Percentiles rank a stretch among this genome's conserved stretches.
Evolutionary conservation across 331 rosid species (phyloP).

Genomic region (Acacia concinna): DNA sequence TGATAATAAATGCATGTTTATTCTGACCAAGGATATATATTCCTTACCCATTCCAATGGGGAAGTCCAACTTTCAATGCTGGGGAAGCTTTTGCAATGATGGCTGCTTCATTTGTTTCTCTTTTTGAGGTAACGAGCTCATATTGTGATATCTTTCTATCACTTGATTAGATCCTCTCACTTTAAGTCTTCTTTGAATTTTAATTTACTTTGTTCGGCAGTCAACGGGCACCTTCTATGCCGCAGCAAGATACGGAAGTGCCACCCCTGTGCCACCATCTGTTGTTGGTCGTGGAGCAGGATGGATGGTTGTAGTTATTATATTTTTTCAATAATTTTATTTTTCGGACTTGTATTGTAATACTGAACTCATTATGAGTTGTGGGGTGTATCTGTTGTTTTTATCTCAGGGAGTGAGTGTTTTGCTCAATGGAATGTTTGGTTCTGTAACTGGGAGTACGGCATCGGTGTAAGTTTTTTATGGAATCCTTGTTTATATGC

Average conservation of each 20-base stretch:
- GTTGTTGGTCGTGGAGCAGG: slow-evolving; percentile 78
- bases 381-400: neutral
- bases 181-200: neutral
- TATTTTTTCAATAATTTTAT: slow-evolving; percentile 2
- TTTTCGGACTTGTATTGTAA: neutral
- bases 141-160: slow-evolving; percentile 6
- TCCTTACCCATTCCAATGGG: slow-evolving; percentile 94
- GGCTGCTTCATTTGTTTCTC: slow-evolving; percentile 80
- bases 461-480: slow-evolving; percentile 51
- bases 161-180: neutral
- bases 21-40: slow-evolving; percentile 59
- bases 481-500: neutral
- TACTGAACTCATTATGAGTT: neutral
- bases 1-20: slow-evolving; percentile 3
- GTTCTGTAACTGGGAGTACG: slow-evolving; percentile 53
- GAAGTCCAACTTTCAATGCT: slow-evolving; percentile 74
- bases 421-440: slow-evolving; percentile 60
- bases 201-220: slow-evolving; percentile 37
- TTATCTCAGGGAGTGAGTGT: slow-evolving; percentile 52
- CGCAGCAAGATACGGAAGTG: slow-evolving; percentile 80
- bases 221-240: slow-evolving; percentile 77
- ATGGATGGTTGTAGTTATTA: slow-evolving; percentile 64
- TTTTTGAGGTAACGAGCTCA: slow-evolving; percentile 60
- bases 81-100: slow-evolving; percentile 86
- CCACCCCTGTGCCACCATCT: slow-evolving; percentile 88